Conservation (phyloP, 1,284 basidiomycete genomes). For the Pseudozyma flocculosa region DNA sequence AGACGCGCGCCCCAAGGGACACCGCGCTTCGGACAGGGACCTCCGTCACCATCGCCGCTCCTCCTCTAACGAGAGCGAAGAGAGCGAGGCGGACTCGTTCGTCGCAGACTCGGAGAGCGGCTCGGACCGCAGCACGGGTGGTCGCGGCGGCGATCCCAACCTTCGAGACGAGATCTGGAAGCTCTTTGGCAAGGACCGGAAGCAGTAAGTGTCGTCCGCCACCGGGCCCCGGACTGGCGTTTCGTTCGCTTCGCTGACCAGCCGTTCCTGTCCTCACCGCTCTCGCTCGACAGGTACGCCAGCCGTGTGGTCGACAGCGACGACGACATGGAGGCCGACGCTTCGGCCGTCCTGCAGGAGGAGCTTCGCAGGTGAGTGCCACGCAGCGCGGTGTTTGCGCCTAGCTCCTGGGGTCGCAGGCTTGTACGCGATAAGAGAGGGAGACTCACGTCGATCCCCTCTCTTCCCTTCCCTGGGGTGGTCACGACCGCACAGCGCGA, state of each 20-base stretch:
- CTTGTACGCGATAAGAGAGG: no score
- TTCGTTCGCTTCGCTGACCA: no score
- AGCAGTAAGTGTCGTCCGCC: conserved; percentile 12
- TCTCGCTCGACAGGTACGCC: conserved; percentile 16
- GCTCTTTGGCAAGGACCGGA: conserved; percentile 47
- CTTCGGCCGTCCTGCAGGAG: conserved; percentile 41
- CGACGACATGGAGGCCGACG: conserved; percentile 56
- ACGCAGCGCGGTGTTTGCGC: no score
- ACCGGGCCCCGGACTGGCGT: no score
- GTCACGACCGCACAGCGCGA: conserved; percentile 25
- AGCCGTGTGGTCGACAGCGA: conserved; percentile 45
- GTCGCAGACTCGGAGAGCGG: conserved; percentile 20
- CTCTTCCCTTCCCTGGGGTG: neutral
- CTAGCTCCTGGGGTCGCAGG: no score
- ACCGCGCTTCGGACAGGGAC: neutral
- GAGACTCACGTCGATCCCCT: neutral
- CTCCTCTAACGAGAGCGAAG: conserved; percentile 17
- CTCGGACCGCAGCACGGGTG: conserved; percentile 4
- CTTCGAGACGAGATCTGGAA: conserved; percentile 51
- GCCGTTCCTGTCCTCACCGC: no score
- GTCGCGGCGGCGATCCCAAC: conserved; percentile 7
- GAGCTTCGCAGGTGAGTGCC: conserved; percentile 35
- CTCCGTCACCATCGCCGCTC: neutral
- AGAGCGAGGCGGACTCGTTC: conserved; percentile 22
- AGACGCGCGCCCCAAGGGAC: neutral